Conservation (phyloP, 2,329 filamentous ascomycete genomes). For the Ophiostoma angusticollis region DNA sequence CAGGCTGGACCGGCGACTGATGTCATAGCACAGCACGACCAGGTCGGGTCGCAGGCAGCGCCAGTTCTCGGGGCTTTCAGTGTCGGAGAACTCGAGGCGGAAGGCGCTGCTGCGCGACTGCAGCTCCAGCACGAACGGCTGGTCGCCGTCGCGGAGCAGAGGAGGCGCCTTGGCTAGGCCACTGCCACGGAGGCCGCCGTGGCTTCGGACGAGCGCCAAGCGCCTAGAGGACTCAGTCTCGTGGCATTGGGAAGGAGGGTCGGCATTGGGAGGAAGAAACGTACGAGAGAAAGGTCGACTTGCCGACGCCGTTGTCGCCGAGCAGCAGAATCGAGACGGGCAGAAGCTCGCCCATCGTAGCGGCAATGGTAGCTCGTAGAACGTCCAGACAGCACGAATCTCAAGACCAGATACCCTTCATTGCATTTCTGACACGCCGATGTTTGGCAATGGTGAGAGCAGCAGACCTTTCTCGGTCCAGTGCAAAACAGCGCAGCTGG, state of each 20-base stretch:
- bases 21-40: constrained; percentile 48
- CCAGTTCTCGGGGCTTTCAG: constrained; percentile 46
- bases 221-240: constrained; percentile 27
- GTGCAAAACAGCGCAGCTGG: no score
- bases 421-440: no score
- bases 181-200: constrained; percentile 15
- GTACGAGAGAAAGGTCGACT: constrained; percentile 49
- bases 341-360: constrained; percentile 7
- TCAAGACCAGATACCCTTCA: no score
- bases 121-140: constrained; percentile 47
- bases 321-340: constrained; percentile 37
- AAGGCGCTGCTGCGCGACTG: constrained; percentile 32
- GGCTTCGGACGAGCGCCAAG: constrained; percentile 31
- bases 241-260: constrained; percentile 7
- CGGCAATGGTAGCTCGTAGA: not conserved
- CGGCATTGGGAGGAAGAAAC: constrained; percentile 19
- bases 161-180: constrained; percentile 32
- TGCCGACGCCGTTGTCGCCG: constrained; percentile 47
- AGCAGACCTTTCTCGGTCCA: no score
- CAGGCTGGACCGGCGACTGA: constrained; percentile 43
- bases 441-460: no score
- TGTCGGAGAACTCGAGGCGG: constrained; percentile 48
- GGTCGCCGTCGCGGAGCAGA: constrained; percentile 44
- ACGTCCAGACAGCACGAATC: no score
- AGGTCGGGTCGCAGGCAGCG: constrained; percentile 44